Conservation (phyloP, 2,329 filamentous ascomycete species). For the Sporothrix curviconia region DNA sequence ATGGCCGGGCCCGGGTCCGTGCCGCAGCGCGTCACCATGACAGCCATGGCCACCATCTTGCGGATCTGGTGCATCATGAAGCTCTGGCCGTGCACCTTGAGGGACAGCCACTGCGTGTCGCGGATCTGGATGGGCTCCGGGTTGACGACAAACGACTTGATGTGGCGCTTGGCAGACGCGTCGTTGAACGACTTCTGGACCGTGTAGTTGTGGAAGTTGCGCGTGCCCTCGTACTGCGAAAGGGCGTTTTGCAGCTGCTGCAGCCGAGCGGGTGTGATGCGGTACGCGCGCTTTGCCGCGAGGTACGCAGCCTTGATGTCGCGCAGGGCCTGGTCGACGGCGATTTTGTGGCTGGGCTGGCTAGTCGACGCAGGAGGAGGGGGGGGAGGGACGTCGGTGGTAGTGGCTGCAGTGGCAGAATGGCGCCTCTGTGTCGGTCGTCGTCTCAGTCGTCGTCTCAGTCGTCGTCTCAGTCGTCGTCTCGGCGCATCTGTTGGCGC, state of each 20-base stretch:
- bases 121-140: slow-evolving; percentile 72
- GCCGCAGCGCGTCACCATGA: slow-evolving; percentile 77
- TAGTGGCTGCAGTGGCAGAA: too few species aligned
- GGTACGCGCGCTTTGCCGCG: slow-evolving; percentile 75
- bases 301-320: slow-evolving; percentile 77
- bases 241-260: slow-evolving; percentile 70
- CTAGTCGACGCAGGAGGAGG: too few species aligned
- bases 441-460: neutral
- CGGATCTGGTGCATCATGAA: slow-evolving; percentile 99
- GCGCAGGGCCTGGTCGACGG: slow-evolving; percentile 60
- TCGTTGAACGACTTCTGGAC: slow-evolving; percentile 78
- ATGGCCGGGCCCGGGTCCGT: slow-evolving; percentile 67
- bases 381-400: too few species aligned
- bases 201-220: slow-evolving; percentile 97
- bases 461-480: slow-evolving; percentile 4
- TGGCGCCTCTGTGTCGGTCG: too few species aligned
- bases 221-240: slow-evolving; percentile 70
- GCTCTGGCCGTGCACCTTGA: slow-evolving; percentile 94
- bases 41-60: slow-evolving; percentile 95
- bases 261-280: slow-evolving; percentile 66
- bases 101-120: slow-evolving; percentile 88
- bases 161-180: slow-evolving; percentile 78
- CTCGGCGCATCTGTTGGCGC: slow-evolving; percentile 5
- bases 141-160: slow-evolving; percentile 84
- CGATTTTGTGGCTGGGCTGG: slow-evolving; percentile 20